Base-by-base conservation (phyloP, 768 basidiomycete species). In the Boletus coccyginus region DNA sequence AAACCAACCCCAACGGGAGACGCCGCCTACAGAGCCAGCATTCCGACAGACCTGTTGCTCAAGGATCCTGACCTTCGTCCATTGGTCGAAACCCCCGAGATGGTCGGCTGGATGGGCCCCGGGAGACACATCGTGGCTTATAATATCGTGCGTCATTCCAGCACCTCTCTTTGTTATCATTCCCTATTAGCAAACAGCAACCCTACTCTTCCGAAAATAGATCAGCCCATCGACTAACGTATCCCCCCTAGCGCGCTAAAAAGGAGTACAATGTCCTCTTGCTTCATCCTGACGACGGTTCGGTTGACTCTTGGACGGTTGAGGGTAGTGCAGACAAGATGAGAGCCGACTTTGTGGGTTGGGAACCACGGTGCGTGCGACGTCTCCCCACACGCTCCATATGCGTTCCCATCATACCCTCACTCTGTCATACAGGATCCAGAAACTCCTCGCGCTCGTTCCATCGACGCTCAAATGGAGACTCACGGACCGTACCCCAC, bases 181-280 rank as follows among this genome's bases (percentile, higher is more conserved):
- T 6, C 4, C 27, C 27, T 27, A 27, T 2, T 6, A 4, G 27
- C 27, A 27, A 27, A 27, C 27, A 27, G 27, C 27, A 27, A 27
- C 4, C 4, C 27, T 3, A 27, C 27, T 27, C 27, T 27, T 27
- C 27, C 27, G 27, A 27, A 27, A 27, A 27, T 27, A 27, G 27
- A 5, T 69, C 27, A 27, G 27, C 27, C 50, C 56, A 66, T 7
- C 1, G 10, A 38, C 46, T 55, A 12, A 63, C 40, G 0, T 19
- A 7, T 35, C 38, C 33, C 35, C 3, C 24, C 41, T 43, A 70
- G 69, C 63, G 78, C 33, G 72, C 66, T 1, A 74, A 72, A 52
- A 71, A 70, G 45, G 71, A 77, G 50, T 82, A 74, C 41, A 81
- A 82, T 51, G 55, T 82, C 11, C 80, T 82, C 12, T 49, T 81